Base-by-base conservation (phyloP, 768 basidiomycete genomes). In the Tricholoma furcatifolium region DNA sequence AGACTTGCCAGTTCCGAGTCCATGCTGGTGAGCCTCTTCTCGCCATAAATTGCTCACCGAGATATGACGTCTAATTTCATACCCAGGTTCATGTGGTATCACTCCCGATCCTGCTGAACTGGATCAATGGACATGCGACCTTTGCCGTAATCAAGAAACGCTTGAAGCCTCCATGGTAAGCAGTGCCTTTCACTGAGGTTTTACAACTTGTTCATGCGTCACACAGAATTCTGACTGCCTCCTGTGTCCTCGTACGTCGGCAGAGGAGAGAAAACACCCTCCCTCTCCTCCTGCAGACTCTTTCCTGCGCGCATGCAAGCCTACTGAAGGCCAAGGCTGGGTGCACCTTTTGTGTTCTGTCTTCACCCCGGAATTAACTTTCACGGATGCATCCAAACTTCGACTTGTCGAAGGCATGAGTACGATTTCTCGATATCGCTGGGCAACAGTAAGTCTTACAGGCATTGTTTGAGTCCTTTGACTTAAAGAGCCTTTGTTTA, bases 251-350 rank as follows among this genome's bases (percentile, higher is more conserved):
- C 79, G 82, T 17, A 66, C 72, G 43, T 68, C 74, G 20, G 69
- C 74, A 39, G 80, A 83, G 55, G 74, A 79, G 21, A 78, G 73
- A 56, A 78, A 74, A 64, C 74, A 72, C 54, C 64, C 68, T 5
- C 67, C 73, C 24, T 71, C 74, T 47, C 79, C 82, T 36, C 72
- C 81, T 4, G 60, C 81, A 4, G 82, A 87, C 60, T 79, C 77
- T 27, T 95, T 79, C 65, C 71, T 94, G 52, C 79, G 91, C 50
- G 83, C 84, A 38, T 84, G 83, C 64, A 96, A 95, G 64, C 91
- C 91, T 6, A 96, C 94, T 0, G 94, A 97, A 72, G 91, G 92
- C 9, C 88, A 92, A 67, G 87, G 88, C 51, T 97, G 94, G 94
- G 85, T 85, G 0, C 96, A 98, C 65, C 76, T 94, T 30, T 70